A percentile compares a stretch with the other conserved stretches of the same genome.
Evolutionary conservation across 2,329 filamentous ascomycete genomes (phyloP).

Genomic region (Ascochyta pisi): DNA sequence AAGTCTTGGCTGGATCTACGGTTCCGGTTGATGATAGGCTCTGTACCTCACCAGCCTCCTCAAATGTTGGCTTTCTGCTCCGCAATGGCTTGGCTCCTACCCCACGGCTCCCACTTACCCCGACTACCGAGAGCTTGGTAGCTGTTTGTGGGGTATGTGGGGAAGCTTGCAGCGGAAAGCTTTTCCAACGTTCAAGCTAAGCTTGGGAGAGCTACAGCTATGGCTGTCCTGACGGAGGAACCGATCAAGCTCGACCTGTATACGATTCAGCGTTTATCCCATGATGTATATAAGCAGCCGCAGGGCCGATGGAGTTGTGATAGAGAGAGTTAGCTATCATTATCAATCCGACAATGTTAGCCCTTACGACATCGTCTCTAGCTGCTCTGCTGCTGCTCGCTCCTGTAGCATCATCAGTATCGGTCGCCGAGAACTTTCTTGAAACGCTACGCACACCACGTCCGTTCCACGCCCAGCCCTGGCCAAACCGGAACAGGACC

Average conservation of each 20-base stretch:
- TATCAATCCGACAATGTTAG: conserved; percentile 2
- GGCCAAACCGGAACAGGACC: conserved; percentile 20
- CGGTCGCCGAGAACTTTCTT: conserved; percentile 21
- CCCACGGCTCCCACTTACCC: background rate
- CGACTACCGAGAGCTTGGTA: conserved; percentile 6
- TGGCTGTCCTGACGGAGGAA: background rate
- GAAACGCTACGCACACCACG: conserved; percentile 20
- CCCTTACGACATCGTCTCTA: background rate
- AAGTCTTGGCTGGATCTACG: conserved; percentile 1
- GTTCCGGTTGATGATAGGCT: conserved; percentile 1
- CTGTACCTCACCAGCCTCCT: conserved; percentile 1
- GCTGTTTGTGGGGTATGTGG: conserved; percentile 12
- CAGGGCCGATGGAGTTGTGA: background rate
- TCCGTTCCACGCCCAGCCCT: conserved; percentile 17
- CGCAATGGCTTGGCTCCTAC: conserved; percentile 5
- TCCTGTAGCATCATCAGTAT: conserved; percentile 9
- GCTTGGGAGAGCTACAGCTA: background rate
- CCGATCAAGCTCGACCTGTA: background rate
- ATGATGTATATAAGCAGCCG: conserved; percentile 3
- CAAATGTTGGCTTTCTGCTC: background rate
- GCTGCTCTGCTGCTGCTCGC: conserved; percentile 9
- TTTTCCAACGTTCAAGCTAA: conserved; percentile 12
- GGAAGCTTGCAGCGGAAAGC: conserved; percentile 17
- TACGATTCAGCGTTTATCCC: background rate
- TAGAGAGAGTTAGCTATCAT: background rate